Percentiles rank a stretch among this genome's conserved stretches.
phyloP scores from a whole-genome alignment of 768 basidiomycete species.

The Coprinopsis sp. region DNA sequence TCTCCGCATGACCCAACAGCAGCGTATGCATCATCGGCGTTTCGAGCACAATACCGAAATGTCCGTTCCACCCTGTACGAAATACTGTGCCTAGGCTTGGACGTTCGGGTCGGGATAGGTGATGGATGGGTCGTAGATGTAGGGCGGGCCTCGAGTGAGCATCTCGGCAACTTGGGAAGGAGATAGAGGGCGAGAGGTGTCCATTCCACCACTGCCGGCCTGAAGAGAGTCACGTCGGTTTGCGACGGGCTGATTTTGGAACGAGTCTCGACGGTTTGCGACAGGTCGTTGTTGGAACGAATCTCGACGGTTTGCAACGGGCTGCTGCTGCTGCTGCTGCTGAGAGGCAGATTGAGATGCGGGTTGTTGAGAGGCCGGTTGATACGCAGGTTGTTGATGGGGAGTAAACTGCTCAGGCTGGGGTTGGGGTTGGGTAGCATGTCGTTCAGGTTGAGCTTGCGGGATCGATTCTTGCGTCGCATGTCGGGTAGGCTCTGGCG shows the following conservation, averaged over 20 bases:
- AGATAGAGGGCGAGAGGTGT: neutral
- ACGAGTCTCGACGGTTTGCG: slow-evolving; percentile 10
- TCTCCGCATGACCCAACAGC: too few species aligned
- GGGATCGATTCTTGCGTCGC: too few species aligned
- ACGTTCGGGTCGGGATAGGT: slow-evolving; percentile 77
- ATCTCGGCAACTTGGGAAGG: slow-evolving; percentile 9
- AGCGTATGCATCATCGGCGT: too few species aligned
- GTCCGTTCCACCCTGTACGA: slow-evolving; percentile 74
- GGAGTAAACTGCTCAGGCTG: slow-evolving; percentile 2
- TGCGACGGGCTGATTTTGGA: slow-evolving; percentile 17
- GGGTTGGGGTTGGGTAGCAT: slow-evolving; percentile 1
- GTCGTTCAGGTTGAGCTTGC: neutral
- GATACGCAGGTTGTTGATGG: slow-evolving; percentile 10
- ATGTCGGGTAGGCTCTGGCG: too few species aligned
- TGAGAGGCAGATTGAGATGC: slow-evolving; percentile 20
- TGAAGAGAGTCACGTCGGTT: slow-evolving; percentile 16
- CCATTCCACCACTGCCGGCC: too few species aligned
- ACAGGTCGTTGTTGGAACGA: slow-evolving; percentile 18
- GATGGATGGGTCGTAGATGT: slow-evolving; percentile 56
- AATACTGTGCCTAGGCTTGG: slow-evolving; percentile 85
- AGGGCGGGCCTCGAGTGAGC: slow-evolving; percentile 39
- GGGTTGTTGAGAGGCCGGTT: slow-evolving; percentile 6
- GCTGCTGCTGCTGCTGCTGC: slow-evolving; percentile 19
- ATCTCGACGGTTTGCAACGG: slow-evolving; percentile 8
- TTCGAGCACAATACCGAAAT: too few species aligned